Evolutionary conservation across 148 eudicot species (phyloP), one percentile per base, ranked within the genome.

Genomic region (Rhododendron mucronatum): DNA sequence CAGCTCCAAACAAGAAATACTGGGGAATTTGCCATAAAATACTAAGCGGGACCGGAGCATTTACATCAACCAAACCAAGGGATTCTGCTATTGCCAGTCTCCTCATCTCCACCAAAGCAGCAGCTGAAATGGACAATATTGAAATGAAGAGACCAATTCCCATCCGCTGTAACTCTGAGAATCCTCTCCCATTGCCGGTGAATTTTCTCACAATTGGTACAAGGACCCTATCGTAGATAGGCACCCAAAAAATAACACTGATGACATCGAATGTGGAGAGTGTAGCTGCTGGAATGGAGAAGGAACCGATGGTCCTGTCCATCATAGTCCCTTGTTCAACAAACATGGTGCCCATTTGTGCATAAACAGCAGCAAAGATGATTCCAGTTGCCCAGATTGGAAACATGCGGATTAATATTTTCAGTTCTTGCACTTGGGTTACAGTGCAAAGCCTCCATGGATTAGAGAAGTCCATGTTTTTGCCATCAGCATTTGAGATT

Each of bases 71-170:
- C 87, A 92, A 83, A 77, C 80, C 90, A 15, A 87, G 88, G 28
- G 89, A 90, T 53, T 81, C 87, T 7, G 92, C 94, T 28, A 92
- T 74, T 59, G 88, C 87, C 82, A 92, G 81, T 28, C 94, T 81
- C 83, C 50, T 84, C 57, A 92, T 89, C 84, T 92, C 94, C 10
- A 92, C 90, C 48, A 89, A 69, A 28, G 92, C 94, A 73, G 94
- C 92, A 45, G 90, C 90, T 21, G 81, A 81, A 91, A 92, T 92
- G 55, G 90, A 73, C 11, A 92, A 85, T 41, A 92, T 87, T 71
- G 94, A 92, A 69, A 92, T 85, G 78, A 90, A 89, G 83, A 92
- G 92, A 55, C 94, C 94, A 15, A 92, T 92, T n/a, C 94, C 94
- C 87, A 90, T 92, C 55, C 93, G 84, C 30, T 92, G 92, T 11